Conservation (phyloP, 352 stramenopile species). For the Globisporangium yorkense region DNA sequence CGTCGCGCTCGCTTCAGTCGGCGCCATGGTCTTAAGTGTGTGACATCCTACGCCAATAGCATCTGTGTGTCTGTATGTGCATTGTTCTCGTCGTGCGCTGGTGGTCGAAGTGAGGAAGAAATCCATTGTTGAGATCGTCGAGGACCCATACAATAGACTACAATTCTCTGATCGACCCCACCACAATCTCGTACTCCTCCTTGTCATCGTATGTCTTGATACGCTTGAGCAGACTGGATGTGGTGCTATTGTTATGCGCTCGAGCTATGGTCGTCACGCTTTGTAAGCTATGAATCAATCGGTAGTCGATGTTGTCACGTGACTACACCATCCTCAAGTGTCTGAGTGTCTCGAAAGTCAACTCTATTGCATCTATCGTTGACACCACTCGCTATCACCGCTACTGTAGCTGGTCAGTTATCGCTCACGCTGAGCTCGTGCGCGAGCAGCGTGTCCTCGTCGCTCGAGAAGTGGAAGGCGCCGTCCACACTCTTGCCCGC, state of each 20-base stretch:
- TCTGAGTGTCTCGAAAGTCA: background rate
- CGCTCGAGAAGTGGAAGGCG: slow-evolving; percentile 63
- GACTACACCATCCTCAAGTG: too few species aligned
- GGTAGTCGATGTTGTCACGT: too few species aligned
- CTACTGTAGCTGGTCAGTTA: background rate
- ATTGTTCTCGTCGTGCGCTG: background rate
- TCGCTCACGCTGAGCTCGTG: slow-evolving; percentile 24
- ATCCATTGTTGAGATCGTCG: slow-evolving; percentile 63
- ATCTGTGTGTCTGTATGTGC: slow-evolving; percentile 4
- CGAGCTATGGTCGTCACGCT: too few species aligned
- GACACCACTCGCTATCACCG: slow-evolving; percentile 6
- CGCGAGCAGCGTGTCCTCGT: slow-evolving; percentile 64
- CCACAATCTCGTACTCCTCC: background rate
- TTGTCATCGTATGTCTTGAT: too few species aligned
- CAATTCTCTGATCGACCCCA: slow-evolving; percentile 86
- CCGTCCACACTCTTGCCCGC: slow-evolving; percentile 55
- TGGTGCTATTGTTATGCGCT: too few species aligned
- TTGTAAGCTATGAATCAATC: background rate
- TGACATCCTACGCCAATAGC: slow-evolving; percentile 25
- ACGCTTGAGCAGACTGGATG: too few species aligned
- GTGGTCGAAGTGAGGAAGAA: slow-evolving; percentile 73
- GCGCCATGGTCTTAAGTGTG: slow-evolving; percentile 74
- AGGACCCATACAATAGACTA: slow-evolving; percentile 80
- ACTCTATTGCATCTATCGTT: slow-evolving; percentile 1
- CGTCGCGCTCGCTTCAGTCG: slow-evolving; percentile 46